Evolutionary conservation across 2,329 filamentous ascomycete species (phyloP), one percentile per base, ranked within the genome.

Genomic region (Tolypocladium cylindrosporum): DNA sequence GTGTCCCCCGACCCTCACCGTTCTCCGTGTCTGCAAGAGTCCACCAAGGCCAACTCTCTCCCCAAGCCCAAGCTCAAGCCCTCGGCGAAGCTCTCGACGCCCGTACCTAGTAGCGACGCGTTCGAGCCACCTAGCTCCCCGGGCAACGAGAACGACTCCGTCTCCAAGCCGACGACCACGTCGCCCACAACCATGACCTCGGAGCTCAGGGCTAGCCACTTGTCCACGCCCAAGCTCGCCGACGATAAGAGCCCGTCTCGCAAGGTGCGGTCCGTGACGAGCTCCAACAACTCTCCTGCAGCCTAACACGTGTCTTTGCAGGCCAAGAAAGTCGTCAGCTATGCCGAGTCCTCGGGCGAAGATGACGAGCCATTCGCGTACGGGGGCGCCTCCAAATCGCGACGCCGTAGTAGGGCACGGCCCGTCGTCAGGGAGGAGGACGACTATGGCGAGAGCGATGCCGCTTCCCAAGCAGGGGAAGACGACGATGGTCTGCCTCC

Each of bases 341-440:
- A 97, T 70, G 87, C 88, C 62, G 92, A 97, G 67, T 91, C 90
- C 1, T 90, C 90, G 51, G 88, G 90, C 57, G 88, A 90, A 56
- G 87, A 90, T 14, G 88, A 91, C 55, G 87, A 92, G 51, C 83
- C 89, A 0, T 88, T 92, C 67, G 70, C 73, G 2, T 72, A 75
- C 52, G 68, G 74, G 64, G 74, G 69, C 59, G 65, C 72, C 16
- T 71, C 71, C 54, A 73, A 69, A 58, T 65, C 69, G 41, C 75
- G 72, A 57, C 74, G 70, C 60, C 74, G 73, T 40, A 69, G 67
- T 57, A 75, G 76, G 54, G 66, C 72, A 0, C 88, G 89, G 61
- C 75, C 82, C 60, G 82, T 84, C 39, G 77, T 89, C 19, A 81
- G 82, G 48, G 79, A 87, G 31, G 85, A 88, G 55, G 84, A 85